Conservation (phyloP, 306 rosid genomes). For the Cicer judaicum region DNA sequence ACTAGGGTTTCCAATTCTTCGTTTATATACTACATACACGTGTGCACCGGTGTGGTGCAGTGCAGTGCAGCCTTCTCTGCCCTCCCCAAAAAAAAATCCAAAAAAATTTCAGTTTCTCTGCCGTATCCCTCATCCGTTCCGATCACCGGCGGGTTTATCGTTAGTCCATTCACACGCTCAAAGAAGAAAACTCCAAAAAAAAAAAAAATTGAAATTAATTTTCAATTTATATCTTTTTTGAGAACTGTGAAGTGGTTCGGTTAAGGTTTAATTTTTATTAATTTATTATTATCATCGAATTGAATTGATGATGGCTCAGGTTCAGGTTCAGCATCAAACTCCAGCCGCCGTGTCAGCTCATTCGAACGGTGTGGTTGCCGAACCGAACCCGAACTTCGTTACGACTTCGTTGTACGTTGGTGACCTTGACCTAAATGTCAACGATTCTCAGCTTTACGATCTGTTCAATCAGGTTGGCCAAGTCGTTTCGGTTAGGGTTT, state of each 20-base stretch:
- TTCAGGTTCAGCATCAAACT: constrained; percentile 70
- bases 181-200: constrained; percentile 41
- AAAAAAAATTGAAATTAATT: background rate
- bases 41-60: constrained; percentile 57
- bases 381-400: constrained; percentile 46
- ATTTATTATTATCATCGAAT: background rate
- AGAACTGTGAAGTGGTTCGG: constrained; percentile 23
- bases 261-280: constrained; percentile 44
- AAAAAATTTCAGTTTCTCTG: constrained; percentile 40
- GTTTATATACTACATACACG: constrained; percentile 49
- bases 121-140: constrained; percentile 37
- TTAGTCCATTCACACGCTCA: constrained; percentile 22
- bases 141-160: constrained; percentile 59
- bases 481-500: constrained; percentile 73
- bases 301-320: constrained; percentile 64
- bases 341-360: constrained; percentile 40
- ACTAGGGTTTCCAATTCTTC: constrained; percentile 53
- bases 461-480: constrained; percentile 65
- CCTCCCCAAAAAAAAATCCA: constrained; percentile 52
- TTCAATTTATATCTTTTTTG: background rate
- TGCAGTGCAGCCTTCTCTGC: constrained; percentile 61
- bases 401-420: constrained; percentile 75
- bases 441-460: constrained; percentile 73
- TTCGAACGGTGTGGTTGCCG: constrained; percentile 45
- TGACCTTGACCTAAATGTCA: constrained; percentile 65